A percentile compares a stretch with the other conserved stretches of the same genome.
phyloP scores from a whole-genome alignment of 2,329 filamentous ascomycete genomes.

The Parastagonospora nodorum region DNA sequence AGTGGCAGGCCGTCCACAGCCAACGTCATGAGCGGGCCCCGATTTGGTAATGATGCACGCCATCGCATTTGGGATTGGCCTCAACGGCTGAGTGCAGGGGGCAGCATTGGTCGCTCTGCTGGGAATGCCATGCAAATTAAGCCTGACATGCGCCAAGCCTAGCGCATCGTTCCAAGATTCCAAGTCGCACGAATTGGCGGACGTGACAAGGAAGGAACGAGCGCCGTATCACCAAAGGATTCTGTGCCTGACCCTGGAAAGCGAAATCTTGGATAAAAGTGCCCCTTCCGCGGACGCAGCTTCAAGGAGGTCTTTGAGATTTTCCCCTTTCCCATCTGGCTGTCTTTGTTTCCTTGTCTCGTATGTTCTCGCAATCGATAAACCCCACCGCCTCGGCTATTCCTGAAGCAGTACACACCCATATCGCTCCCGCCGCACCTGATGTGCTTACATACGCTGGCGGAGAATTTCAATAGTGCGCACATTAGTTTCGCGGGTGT shows the following conservation, averaged over 20 bases:
- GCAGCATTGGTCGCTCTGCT: slow-evolving; percentile 20
- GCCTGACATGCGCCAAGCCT: slow-evolving; percentile 13
- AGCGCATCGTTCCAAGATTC: not conserved
- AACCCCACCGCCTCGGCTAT: not conserved
- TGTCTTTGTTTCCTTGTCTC: not conserved
- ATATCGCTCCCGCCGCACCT: not conserved
- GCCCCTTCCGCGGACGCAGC: slow-evolving; percentile 1
- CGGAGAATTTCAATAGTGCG: slow-evolving; percentile 21
- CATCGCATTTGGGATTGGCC: slow-evolving; percentile 21
- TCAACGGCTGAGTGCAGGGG: slow-evolving; percentile 13
- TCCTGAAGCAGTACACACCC: not conserved
- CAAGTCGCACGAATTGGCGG: not conserved
- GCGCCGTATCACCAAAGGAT: not conserved
- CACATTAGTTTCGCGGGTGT: slow-evolving; percentile 6
- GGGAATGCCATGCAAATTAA: slow-evolving; percentile 4
- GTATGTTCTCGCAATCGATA: not conserved
- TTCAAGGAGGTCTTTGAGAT: not conserved
- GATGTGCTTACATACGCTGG: slow-evolving; percentile 4
- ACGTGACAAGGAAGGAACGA: not conserved
- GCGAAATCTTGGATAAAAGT: not conserved
- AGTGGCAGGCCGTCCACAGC: slow-evolving; percentile 9
- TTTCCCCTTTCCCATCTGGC: not conserved
- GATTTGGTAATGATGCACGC: slow-evolving; percentile 35
- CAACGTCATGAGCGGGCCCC: slow-evolving; percentile 38
- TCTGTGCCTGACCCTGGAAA: not conserved